These are phyloP conservation scores for Paratrypanosoma confusum DNA, from an alignment of 208 protist genomes.

Conservation along the genomic window DNA sequence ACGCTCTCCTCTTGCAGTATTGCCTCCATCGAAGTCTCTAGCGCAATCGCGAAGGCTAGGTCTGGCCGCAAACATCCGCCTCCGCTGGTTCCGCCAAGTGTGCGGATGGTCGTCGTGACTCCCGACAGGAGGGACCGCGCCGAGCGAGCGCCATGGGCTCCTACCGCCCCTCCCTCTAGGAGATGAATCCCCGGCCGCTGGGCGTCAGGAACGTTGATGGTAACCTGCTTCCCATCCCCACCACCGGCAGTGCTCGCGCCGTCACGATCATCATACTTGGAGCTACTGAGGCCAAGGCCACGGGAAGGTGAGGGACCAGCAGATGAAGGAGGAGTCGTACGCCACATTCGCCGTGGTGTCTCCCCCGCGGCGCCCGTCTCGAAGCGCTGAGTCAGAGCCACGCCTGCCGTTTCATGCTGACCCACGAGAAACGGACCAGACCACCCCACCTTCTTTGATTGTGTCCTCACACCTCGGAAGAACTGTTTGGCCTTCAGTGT, in stretches of 20 bases:
- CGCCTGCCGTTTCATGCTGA: conserved; percentile 23
- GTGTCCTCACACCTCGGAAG: conserved; percentile 48
- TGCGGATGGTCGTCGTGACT: too few species aligned
- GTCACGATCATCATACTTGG: too few species aligned
- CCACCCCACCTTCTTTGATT: conserved; percentile 51
- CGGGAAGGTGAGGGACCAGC: not conserved
- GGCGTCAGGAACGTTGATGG: too few species aligned
- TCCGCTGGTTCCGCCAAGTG: conserved; percentile 17
- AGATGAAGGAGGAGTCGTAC: too few species aligned
- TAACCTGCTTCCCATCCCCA: too few species aligned
- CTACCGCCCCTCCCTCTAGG: too few species aligned
- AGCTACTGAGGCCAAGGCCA: too few species aligned
- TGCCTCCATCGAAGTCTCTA: conserved; percentile 46
- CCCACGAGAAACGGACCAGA: conserved; percentile 37
- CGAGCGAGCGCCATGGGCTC: too few species aligned
- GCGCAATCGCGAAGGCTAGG: conserved; percentile 62
- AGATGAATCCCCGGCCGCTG: too few species aligned
- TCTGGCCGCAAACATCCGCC: conserved; percentile 49
- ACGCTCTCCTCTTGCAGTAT: conserved; percentile 64
- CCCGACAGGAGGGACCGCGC: too few species aligned
- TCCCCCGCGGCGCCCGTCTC: conserved; percentile 4
- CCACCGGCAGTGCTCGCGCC: too few species aligned
- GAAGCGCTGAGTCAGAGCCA: conserved; percentile 10
- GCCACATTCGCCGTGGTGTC: not conserved
- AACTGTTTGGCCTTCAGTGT: conserved; percentile 56